Percentiles rank a stretch among this genome's conserved stretches.
Evolutionary conservation across 2,329 filamentous ascomycete genomes (phyloP).

Genomic region (Pestalotiopsis sp.): DNA sequence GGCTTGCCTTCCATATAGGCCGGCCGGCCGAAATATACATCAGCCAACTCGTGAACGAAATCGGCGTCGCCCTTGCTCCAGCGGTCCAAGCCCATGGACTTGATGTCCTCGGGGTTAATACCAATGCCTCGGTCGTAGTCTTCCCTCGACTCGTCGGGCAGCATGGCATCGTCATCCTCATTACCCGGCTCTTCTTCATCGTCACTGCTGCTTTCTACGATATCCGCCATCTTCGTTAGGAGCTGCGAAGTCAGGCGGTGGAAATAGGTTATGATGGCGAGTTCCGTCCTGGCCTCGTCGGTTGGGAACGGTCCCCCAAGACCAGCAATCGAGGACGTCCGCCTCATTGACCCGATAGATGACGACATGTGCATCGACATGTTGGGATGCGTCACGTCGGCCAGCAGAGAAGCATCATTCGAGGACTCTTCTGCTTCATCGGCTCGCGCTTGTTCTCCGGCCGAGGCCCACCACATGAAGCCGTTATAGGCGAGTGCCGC

Average conservation of each 20-base stretch:
- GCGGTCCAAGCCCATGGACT: conserved; percentile 74
- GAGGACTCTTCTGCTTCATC: conserved; percentile 62
- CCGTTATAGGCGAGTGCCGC: conserved; percentile 76
- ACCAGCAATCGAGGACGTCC: conserved; percentile 23
- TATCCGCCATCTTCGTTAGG: conserved; percentile 62
- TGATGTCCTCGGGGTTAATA: conserved; percentile 66
- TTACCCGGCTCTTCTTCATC: conserved; percentile 17
- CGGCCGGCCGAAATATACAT: conserved; percentile 66
- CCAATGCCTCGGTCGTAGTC: conserved; percentile 46
- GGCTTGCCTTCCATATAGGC: conserved; percentile 68
- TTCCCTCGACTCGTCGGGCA: conserved; percentile 33
- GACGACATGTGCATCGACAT: conserved; percentile 37
- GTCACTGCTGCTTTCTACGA: conserved; percentile 48
- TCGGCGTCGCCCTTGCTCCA: conserved; percentile 74
- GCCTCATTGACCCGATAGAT: conserved; percentile 48
- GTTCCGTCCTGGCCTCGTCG: conserved; percentile 58
- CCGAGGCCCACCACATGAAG: conserved; percentile 90
- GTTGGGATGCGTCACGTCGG: conserved; percentile 41
- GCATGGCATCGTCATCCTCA: conserved; percentile 27
- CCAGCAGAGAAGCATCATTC: conserved; percentile 58
- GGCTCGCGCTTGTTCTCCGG: conserved; percentile 69
- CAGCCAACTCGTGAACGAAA: conserved; percentile 66
- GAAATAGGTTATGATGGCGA: conserved; percentile 79
- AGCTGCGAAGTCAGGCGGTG: conserved; percentile 73
- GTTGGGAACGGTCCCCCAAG: conserved; percentile 22